phyloP scores from a whole-genome alignment of 2,329 filamentous ascomycete genomes.

The Diaporthe aspalathi region DNA sequence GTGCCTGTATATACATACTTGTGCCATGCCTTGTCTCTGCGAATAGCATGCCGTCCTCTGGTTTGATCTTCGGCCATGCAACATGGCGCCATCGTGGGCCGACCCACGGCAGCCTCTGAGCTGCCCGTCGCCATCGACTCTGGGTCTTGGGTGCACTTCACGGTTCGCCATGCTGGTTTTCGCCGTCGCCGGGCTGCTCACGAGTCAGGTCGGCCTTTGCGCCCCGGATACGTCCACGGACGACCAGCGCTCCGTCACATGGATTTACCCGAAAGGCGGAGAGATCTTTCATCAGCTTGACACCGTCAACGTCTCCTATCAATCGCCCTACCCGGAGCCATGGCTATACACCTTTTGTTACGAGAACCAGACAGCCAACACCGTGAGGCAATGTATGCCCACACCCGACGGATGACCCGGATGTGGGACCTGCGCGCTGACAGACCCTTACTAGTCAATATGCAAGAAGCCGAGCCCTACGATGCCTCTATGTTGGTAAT shows the following conservation, averaged over 20 bases:
- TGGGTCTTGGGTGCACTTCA: neutral
- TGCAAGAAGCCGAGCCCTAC: slow-evolving; percentile 11
- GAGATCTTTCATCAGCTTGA: slow-evolving; percentile 29
- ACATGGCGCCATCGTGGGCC: slow-evolving; percentile 25
- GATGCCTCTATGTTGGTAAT: slow-evolving; percentile 9
- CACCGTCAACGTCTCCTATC: slow-evolving; percentile 31
- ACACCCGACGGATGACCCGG: neutral
- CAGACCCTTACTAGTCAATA: slow-evolving; percentile 10
- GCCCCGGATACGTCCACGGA: slow-evolving; percentile 9
- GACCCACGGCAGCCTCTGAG: slow-evolving; percentile 10
- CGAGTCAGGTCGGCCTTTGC: neutral
- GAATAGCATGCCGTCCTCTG: slow-evolving; percentile 14
- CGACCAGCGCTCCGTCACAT: slow-evolving; percentile 1
- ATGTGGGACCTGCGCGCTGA: neutral
- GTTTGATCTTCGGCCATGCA: neutral
- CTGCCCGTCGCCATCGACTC: slow-evolving; percentile 14
- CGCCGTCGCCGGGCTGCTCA: neutral
- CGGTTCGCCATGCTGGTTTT: neutral
- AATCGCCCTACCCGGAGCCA: slow-evolving; percentile 7
- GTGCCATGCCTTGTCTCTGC: neutral
- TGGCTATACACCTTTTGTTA: slow-evolving; percentile 25
- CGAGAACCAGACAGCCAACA: slow-evolving; percentile 5
- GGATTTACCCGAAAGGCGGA: slow-evolving; percentile 14
- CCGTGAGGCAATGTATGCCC: neutral
- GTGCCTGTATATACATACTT: neutral